Base-by-base conservation (phyloP, 2,329 filamentous ascomycete genomes). In the Endoconidiophora laricicola region DNA sequence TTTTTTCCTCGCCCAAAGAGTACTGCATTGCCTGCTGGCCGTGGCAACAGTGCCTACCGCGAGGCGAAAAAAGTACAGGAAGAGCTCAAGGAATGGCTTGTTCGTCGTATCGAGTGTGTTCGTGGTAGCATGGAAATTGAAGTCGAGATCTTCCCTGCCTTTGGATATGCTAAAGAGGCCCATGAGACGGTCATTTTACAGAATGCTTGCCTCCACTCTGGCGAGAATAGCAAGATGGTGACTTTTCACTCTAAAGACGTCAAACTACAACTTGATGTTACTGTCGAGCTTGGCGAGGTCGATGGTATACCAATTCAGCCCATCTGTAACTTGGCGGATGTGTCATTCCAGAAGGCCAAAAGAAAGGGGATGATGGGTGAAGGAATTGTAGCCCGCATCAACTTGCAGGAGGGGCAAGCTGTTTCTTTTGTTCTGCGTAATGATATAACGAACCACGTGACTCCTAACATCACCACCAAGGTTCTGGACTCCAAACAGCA, bases 1-100 rank as follows among this genome's bases (percentile, higher is more conserved):
- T 87, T 86, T 64, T 86, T 87, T 56, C 82, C 82, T 0, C 72
- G 83, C 1, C 80, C 81, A 9, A 78, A 75, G 58, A 75, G 71
- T 46, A 70, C 71, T 29, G 66, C 66, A 39, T 70, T 78, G 24
- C 62, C 76, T 16, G 64, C 66, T 48, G 68, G 68, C 56, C 63
- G 63, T 54, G 70, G 65, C 56, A 70, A 70, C 60, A 73, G 63
- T 57, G 67, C 71, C 5, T 78, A 69, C 47, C 69, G 73, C 6
- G 74, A 78, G 58, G 67, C 70, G 2, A 68, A 65, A 36, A 66
- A 60, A 40, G 73, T 78, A 10, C 72, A 73, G 54, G 72, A 76
- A 55, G 75, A 78, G 60, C 67, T 86, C 54, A 83, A 82, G 66
- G 75, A 74, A 60, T 83, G 79, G 81, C 65, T 86, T 23, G 74